Percentiles rank a stretch among this genome's conserved stretches.
These are phyloP conservation scores for Tylopilus sp. DNA, from an alignment of 768 basidiomycete genomes.

Conservation along the genomic window DNA sequence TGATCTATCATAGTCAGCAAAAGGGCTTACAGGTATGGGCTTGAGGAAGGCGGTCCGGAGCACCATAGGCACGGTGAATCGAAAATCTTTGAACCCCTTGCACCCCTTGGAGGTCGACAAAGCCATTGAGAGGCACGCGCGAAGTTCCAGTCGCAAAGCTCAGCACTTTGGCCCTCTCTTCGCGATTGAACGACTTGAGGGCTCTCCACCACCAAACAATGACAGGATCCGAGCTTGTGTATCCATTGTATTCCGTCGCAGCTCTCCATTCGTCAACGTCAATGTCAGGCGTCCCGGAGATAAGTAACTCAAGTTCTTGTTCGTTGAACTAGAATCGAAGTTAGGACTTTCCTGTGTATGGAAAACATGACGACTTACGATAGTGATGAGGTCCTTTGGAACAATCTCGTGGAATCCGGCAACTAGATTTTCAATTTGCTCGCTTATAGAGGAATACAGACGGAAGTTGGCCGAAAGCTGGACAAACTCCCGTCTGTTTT, in stretches of 20 bases:
- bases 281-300: constrained; percentile 97
- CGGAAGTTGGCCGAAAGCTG: constrained; percentile 94
- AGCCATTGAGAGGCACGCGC: constrained; percentile 90
- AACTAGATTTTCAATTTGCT: constrained; percentile 89
- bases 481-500: constrained; percentile 96
- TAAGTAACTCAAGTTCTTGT: constrained; percentile 89
- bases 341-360: not conserved
- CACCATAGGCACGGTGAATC: constrained; percentile 90
- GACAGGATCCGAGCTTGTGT: constrained; percentile 86
- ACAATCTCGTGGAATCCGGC: constrained; percentile 97
- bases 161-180: constrained; percentile 93
- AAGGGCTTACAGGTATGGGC: constrained; percentile 78
- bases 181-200: constrained; percentile 93
- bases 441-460: constrained; percentile 89
- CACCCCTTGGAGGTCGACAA: constrained; percentile 91
- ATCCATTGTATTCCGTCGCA: constrained; percentile 88
- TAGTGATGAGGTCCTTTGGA: constrained; percentile 91
- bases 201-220: constrained; percentile 99
- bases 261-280: constrained; percentile 98
- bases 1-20: not conserved
- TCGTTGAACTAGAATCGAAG: constrained; percentile 72
- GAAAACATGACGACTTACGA: constrained; percentile 50
- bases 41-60: constrained; percentile 79
- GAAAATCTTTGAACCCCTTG: constrained; percentile 95
- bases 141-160: constrained; percentile 96